phyloP scores from a whole-genome alignment of 2,329 filamentous ascomycete genomes.

The Arachnomyces sp. region DNA sequence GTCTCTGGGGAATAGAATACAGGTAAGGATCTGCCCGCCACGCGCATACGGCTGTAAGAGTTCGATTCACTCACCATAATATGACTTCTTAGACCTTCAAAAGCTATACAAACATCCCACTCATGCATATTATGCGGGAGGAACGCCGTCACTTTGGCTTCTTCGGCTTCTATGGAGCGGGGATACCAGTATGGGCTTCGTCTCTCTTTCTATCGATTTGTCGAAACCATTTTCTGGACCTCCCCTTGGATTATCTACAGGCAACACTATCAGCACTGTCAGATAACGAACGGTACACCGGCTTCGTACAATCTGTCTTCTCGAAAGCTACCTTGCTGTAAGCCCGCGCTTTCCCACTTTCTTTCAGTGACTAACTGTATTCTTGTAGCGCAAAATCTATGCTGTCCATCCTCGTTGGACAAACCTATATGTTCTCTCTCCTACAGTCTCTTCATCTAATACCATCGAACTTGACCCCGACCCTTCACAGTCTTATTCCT shows the following conservation, averaged over 20 bases:
- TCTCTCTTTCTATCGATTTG: constrained; percentile 30
- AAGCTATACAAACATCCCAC: constrained; percentile 28
- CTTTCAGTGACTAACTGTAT: constrained; percentile 13
- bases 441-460: constrained; percentile 36
- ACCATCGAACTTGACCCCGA: constrained; percentile 24
- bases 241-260: constrained; percentile 23
- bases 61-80: constrained; percentile 5
- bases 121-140: constrained; percentile 28
- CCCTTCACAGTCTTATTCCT: constrained; percentile 26
- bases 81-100: constrained; percentile 27
- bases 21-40: constrained; percentile 20
- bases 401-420: constrained; percentile 31
- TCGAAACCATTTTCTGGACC: constrained; percentile 31
- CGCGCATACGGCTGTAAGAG: not conserved
- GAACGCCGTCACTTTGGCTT: constrained; percentile 28
- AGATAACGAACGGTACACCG: constrained; percentile 19
- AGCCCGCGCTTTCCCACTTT: constrained; percentile 11
- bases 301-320: constrained; percentile 20
- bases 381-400: constrained; percentile 24
- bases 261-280: constrained; percentile 18
- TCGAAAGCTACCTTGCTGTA: constrained; percentile 23
- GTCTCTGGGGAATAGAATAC: constrained; percentile 29
- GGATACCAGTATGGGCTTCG: constrained; percentile 32
- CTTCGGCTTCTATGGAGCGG: constrained; percentile 32
- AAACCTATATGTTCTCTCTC: constrained; percentile 35